A percentile compares a stretch with the other conserved stretches of the same genome.
phyloP scores from a whole-genome alignment of 1,284 basidiomycete genomes.

The Leccinum griseonigrum region DNA sequence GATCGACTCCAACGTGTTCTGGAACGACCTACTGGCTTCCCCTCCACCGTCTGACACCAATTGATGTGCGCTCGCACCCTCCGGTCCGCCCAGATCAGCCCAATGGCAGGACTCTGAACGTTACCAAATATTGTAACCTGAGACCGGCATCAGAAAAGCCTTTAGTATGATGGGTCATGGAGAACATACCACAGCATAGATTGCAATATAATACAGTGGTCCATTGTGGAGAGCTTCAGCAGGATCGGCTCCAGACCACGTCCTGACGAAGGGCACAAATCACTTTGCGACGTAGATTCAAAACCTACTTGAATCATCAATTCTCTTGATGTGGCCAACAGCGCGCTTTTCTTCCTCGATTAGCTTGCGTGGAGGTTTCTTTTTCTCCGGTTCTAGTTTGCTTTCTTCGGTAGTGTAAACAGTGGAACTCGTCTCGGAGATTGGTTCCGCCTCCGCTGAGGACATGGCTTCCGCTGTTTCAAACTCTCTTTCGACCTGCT shows the following conservation, averaged over 20 bases:
- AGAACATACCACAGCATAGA: constrained; percentile 69
- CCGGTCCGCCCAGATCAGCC: constrained; percentile 53
- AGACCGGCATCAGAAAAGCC: too few species aligned
- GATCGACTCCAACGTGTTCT: neutral
- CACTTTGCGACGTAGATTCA: constrained; percentile 1
- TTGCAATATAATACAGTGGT: constrained; percentile 70
- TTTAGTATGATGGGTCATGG: too few species aligned
- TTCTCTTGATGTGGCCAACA: constrained; percentile 82
- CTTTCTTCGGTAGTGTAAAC: constrained; percentile 33
- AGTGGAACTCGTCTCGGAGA: constrained; percentile 53
- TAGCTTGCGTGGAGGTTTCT: constrained; percentile 78
- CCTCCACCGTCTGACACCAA: constrained; percentile 43
- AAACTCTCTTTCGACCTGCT: constrained; percentile 8
- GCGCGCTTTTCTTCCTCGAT: constrained; percentile 90
- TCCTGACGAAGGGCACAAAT: constrained; percentile 35
- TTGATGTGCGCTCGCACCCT: constrained; percentile 54
- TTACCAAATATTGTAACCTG: constrained; percentile 5
- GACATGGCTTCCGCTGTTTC: constrained; percentile 9
- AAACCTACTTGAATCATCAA: constrained; percentile 71
- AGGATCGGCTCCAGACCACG: constrained; percentile 60
- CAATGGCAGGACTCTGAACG: constrained; percentile 48
- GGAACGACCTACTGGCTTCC: constrained; percentile 31
- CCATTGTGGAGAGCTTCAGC: constrained; percentile 41
- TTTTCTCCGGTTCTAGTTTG: constrained; percentile 45
- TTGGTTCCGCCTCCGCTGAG: constrained; percentile 25